Conservation (phyloP, 441 rosid species). For the Gossypium davidsonii region DNA sequence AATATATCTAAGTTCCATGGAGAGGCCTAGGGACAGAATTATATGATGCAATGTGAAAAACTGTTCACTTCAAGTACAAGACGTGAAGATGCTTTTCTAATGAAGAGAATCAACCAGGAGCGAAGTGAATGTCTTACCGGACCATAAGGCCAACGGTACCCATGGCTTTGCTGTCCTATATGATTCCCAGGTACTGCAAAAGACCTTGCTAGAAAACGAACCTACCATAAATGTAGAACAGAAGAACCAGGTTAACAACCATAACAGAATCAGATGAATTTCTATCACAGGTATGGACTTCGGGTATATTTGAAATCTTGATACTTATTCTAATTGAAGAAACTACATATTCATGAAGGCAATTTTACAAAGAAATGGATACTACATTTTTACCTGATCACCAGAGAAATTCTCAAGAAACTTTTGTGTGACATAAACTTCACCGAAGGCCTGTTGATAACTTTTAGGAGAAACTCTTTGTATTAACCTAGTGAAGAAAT, state of each 20-base stretch:
- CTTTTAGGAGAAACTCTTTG: conserved; percentile 95
- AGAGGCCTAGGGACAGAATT: conserved; percentile 1
- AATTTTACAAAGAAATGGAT: not conserved
- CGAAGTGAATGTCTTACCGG: conserved; percentile 57
- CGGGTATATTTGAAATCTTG: not conserved
- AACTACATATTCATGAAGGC: not conserved
- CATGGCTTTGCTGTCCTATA: conserved; percentile 94
- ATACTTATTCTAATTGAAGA: not conserved
- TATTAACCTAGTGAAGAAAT: conserved; percentile 80
- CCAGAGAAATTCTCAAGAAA: conserved; percentile 91
- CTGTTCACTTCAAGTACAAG: not conserved
- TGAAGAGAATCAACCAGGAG: conserved; percentile 1
- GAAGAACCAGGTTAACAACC: not conserved
- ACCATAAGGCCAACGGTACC: conserved; percentile 97
- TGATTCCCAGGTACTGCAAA: conserved; percentile 92
- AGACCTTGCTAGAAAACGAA: conserved; percentile 87
- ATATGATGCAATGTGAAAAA: not conserved
- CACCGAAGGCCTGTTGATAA: conserved; percentile 85
- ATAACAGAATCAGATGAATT: not conserved
- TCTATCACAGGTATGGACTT: not conserved
- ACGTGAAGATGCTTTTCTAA: not conserved
- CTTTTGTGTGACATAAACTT: conserved; percentile 77
- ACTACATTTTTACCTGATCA: conserved; percentile 61
- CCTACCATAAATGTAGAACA: conserved; percentile 36
- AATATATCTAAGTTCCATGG: not conserved